phyloP scores from a whole-genome alignment of 192 early-diverging fungal genomes.

The Funneliformis mosseae region DNA sequence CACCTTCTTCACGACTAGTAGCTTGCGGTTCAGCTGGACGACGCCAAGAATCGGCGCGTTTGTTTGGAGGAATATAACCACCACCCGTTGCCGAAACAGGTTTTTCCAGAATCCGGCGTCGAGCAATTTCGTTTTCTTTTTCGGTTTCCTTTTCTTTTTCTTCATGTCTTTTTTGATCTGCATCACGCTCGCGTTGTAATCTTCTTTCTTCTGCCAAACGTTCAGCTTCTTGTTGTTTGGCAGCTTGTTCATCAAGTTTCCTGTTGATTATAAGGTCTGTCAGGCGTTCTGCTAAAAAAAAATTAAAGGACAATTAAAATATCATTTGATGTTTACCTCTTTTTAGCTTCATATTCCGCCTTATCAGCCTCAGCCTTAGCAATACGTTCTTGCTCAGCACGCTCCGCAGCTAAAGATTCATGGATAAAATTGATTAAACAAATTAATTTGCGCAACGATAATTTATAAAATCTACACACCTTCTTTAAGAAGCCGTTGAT shows the following conservation, averaged over 20 bases:
- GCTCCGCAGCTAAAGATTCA: conserved; percentile 47
- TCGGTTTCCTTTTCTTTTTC: conserved; percentile 36
- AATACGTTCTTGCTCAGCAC: conserved; percentile 49
- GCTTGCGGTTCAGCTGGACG: neutral
- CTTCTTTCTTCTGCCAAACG: conserved; percentile 51
- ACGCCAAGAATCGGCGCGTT: conserved; percentile 21
- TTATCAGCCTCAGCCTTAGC: conserved; percentile 50
- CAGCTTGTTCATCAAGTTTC: conserved; percentile 54
- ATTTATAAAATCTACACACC: neutral
- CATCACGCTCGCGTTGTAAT: conserved; percentile 32
- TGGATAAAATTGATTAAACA: neutral
- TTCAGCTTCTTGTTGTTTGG: conserved; percentile 51
- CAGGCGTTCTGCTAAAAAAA: conserved; percentile 33
- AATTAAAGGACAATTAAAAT: conserved; percentile 21
- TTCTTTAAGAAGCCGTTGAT: conserved; percentile 38
- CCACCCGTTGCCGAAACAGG: conserved; percentile 19
- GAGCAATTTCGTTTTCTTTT: conserved; percentile 25
- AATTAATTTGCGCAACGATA: neutral
- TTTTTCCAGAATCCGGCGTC: neutral
- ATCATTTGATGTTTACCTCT: neutral
- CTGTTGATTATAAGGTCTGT: conserved; percentile 29
- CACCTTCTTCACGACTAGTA: neutral
- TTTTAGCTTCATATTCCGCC: conserved; percentile 40
- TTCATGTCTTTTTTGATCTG: conserved; percentile 38
- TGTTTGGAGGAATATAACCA: conserved; percentile 39